A percentile compares a stretch with the other conserved stretches of the same genome.
These are phyloP conservation scores for Penicillium sclerotigenum DNA, from an alignment of 2,329 filamentous ascomycete species.

Conservation along the genomic window DNA sequence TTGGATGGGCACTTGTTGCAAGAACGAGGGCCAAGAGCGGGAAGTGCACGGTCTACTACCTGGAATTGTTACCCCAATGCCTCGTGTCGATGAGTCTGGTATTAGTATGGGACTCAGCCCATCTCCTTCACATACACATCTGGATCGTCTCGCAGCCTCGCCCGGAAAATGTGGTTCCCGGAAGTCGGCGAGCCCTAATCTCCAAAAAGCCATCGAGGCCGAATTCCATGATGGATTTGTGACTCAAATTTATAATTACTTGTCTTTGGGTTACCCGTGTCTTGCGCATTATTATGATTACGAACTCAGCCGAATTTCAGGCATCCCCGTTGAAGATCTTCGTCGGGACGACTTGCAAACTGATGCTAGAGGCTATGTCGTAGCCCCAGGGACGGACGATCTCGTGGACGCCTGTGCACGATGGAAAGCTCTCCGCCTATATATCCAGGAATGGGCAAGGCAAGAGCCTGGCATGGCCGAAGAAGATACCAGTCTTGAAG, in stretches of 20 bases:
- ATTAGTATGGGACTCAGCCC: neutral
- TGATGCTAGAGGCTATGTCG: slow-evolving; percentile 71
- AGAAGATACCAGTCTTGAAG: slow-evolving; percentile 52
- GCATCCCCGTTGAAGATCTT: slow-evolving; percentile 66
- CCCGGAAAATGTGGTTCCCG: slow-evolving; percentile 1
- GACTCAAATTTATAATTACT: slow-evolving; percentile 95
- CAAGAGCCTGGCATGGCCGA: slow-evolving; percentile 73
- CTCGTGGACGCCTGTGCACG: slow-evolving; percentile 58
- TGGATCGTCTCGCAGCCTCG: slow-evolving; percentile 1
- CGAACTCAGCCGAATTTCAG: slow-evolving; percentile 78
- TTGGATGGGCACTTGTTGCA: slow-evolving; percentile 43
- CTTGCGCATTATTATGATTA: slow-evolving; percentile 79
- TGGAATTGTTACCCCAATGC: slow-evolving; percentile 29
- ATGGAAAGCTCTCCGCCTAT: slow-evolving; percentile 79
- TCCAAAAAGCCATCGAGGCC: slow-evolving; percentile 49
- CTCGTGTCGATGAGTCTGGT: slow-evolving; percentile 13
- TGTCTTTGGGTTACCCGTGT: slow-evolving; percentile 86
- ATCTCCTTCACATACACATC: neutral
- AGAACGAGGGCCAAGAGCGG: slow-evolving; percentile 15
- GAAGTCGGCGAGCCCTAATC: slow-evolving; percentile 2
- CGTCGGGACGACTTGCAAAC: slow-evolving; percentile 65
- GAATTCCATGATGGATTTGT: slow-evolving; percentile 84
- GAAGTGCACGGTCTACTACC: slow-evolving; percentile 13
- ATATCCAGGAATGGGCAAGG: slow-evolving; percentile 84
- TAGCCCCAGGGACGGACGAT: slow-evolving; percentile 50